Base-by-base conservation (phyloP, 2,329 filamentous ascomycete species). In the Pseudogymnoascus sp. region DNA sequence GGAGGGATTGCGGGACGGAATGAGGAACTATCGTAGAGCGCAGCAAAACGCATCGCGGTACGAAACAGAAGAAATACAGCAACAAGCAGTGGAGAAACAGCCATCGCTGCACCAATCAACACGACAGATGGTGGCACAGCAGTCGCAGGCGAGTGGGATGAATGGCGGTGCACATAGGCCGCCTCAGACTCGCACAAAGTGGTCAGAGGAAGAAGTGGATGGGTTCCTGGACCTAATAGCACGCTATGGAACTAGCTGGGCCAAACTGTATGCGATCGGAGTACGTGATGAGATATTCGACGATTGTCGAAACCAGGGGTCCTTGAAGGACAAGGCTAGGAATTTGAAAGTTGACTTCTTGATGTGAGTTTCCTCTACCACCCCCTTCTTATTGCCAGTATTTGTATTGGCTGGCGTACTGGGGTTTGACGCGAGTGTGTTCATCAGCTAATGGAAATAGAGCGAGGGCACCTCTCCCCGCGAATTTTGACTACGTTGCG, bases 241-340 rank as follows among this genome's bases (percentile, higher is more conserved):
- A 1, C 64, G 73, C 8, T 69, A 75, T 50, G 79, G 80, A 1
- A 72, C 71, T 4, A 69, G 69, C 8, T 88, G 80, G 74, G 64
- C 79, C 1, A 25, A 59, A 0, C 81, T 88, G 50, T 66, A 71
- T 20, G 67, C 70, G 11, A 66, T 68, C 30, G 74, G 74, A 30
- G n/a, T 33, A 0, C n/a, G 2, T 6, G 63, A 66, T 2, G 50
- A 66, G 0, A 68, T 68, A 14, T 73, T 72, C 2, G 66, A 71
- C 5, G 60, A 4, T 37, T 66, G 59, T 53, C 71, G 57, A 70
- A 71, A 35, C 68, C 79, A 85, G 62, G 79, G 82, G 2, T 78
- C 82, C 47, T 63, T 84, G 6, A 82, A 81, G 65, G 80, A 82
- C 64, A 78, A 77, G 63, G 82, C 80, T 3, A 74, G 82, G 58